Evolutionary conservation across 768 basidiomycete species (phyloP), one percentile per base, ranked within the genome.

Genomic region (Lyophyllum decastes): DNA sequence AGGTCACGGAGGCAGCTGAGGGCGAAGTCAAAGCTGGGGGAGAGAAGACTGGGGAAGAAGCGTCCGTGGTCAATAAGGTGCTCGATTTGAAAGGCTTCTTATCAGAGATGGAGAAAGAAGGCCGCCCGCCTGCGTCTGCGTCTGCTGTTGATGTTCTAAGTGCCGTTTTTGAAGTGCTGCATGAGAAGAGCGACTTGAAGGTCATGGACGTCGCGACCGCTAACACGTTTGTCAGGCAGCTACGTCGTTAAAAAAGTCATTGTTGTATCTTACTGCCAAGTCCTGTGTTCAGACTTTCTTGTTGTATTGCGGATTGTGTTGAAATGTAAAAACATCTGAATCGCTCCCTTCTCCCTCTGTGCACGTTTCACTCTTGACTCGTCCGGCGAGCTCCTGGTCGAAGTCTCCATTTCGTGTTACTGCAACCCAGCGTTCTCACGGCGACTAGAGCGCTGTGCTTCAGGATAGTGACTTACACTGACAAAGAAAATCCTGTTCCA

Each of bases 21-120:
- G 52, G 44, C 12, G 30, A 30, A 30, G 30, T n/a, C n/a, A 53
- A 21, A n/a, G 34, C 14, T 10, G 12, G 25, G 47, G 16, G 35
- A 10, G 11, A 19, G 43, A 19, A 35, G 22, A 40, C 1, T 17
- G 47, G 22, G 2, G 41, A 52, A 30, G n/a, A 46, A n/a, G 21
- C 22, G 21, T 17, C 21, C n/a, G 4, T 16, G 9, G 17, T 26
- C 19, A 14, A 51, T 22, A 38, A 46, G 34, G 40, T 57, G 11
- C 49, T 55, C 21, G 53, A 57, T 53, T 33, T 71, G 14, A 14
- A 30, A 0, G 57, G 54, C 2, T 73, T 68, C 50, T 50, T 71
- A 49, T 21, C 49, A 17, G 66, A 61, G 44, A 68, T 69, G 62
- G 62, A 57, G 43, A 43, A 50, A 22, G 65, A 70, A 52, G 70